These are phyloP conservation scores for Jatropha podagrica DNA, from an alignment of 441 rosid genomes.

Conservation along the genomic window DNA sequence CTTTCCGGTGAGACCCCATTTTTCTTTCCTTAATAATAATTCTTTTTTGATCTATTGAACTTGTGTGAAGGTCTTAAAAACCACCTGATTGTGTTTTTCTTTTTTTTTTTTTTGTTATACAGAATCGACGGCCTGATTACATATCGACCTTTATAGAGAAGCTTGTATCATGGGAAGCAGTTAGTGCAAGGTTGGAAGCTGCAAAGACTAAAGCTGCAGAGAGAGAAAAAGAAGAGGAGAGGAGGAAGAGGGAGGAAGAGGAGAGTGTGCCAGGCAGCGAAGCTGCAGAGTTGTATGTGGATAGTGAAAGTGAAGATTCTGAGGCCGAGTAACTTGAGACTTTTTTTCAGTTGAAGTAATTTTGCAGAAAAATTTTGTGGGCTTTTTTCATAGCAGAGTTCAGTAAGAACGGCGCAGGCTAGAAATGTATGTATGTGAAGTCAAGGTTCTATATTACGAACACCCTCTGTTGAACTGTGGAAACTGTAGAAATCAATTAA, in stretches of 20 bases:
- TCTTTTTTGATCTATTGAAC: not conserved
- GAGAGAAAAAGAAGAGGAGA: conserved; percentile 64
- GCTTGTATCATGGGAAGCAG: conserved; percentile 93
- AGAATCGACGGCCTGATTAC: conserved; percentile 75
- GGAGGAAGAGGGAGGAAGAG: conserved; percentile 47
- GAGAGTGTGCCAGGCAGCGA: conserved; percentile 26
- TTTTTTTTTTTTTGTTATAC: conserved; percentile 8
- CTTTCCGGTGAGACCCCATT: conserved; percentile 56
- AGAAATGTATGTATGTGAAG: too few species aligned
- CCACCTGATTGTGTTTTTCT: not conserved
- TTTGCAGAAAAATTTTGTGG: not conserved
- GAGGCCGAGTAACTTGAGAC: conserved; percentile 39
- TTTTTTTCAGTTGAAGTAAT: not conserved
- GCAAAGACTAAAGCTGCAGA: conserved; percentile 59
- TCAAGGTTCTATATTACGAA: not conserved
- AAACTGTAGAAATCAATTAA: not conserved
- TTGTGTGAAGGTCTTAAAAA: not conserved
- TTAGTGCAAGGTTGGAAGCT: conserved; percentile 56
- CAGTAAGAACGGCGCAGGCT: not conserved
- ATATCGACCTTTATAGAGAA: conserved; percentile 64
- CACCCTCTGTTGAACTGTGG: not conserved
- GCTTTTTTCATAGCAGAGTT: conserved; percentile 8
- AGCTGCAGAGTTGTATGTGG: conserved; percentile 45
- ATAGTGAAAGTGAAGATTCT: conserved; percentile 49
- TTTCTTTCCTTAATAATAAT: not conserved